Conservation (phyloP, 2,329 filamentous ascomycete genomes). For the Zasmidium citrigriseum region DNA sequence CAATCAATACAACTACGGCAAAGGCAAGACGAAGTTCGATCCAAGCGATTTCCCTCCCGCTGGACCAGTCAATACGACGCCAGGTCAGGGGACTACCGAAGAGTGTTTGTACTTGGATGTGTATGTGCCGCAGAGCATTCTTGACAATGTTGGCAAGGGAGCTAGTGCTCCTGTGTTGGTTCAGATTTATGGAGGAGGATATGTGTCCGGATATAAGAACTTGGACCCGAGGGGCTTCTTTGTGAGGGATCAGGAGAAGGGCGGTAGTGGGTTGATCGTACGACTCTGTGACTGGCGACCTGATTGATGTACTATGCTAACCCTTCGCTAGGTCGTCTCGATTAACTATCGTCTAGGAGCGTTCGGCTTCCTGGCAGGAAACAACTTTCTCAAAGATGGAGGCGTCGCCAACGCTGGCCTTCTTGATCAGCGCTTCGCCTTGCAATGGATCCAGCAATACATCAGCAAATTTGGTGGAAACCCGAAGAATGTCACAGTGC, state of each 20-base stretch:
- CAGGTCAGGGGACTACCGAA: conserved; percentile 35
- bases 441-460: conserved; percentile 59
- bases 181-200: conserved; percentile 49
- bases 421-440: conserved; percentile 55
- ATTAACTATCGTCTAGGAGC: conserved; percentile 52
- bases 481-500: conserved; percentile 38
- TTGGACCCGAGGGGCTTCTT: conserved; percentile 12
- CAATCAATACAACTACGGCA: conserved; percentile 23
- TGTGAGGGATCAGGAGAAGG: conserved; percentile 7
- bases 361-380: conserved; percentile 50
- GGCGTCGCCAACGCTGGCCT: conserved; percentile 53
- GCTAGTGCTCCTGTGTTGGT: conserved; percentile 38
- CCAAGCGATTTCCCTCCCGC: conserved; percentile 18
- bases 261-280: conserved; percentile 7
- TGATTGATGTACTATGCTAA: not conserved
- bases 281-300: conserved; percentile 23
- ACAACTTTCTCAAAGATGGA: conserved; percentile 40
- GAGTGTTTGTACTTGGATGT: conserved; percentile 46
- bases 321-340: conserved; percentile 37
- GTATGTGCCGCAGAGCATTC: conserved; percentile 37
- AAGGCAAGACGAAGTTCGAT: conserved; percentile 15
- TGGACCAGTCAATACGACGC: conserved; percentile 7
- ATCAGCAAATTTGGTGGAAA: conserved; percentile 52
- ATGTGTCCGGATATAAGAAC: conserved; percentile 8
- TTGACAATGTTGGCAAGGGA: conserved; percentile 36